Conservation (phyloP, 495 filamentous ascomycete species). For the Neurospora sp. region DNA sequence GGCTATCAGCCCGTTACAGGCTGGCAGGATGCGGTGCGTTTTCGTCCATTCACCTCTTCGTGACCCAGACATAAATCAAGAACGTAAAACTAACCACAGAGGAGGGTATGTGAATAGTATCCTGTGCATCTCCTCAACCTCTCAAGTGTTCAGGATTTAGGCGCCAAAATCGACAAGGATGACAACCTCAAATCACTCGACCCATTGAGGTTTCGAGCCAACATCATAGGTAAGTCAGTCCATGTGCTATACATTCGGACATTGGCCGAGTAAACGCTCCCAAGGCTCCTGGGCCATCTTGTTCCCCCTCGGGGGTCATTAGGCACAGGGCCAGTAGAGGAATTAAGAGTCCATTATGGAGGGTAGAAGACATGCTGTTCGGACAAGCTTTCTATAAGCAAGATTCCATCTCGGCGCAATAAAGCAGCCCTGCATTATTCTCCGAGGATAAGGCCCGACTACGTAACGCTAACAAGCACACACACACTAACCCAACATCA, state of each 20-base stretch:
- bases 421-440: background rate
- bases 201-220: conserved; percentile 68
- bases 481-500: background rate
- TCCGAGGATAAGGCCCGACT: background rate
- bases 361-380: background rate
- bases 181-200: conserved; percentile 40
- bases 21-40: conserved; percentile 69
- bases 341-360: background rate
- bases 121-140: conserved; percentile 75
- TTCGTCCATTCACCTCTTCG: background rate
- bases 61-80: background rate
- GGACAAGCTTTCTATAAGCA: background rate
- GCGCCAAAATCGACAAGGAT: conserved; percentile 42
- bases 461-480: background rate
- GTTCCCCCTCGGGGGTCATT: background rate
- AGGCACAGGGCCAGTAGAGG: background rate
- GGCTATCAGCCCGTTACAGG: conserved; percentile 70
- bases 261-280: background rate
- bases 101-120: conserved; percentile 37
- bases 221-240: conserved; percentile 53
- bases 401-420: background rate
- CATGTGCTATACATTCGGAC: background rate
- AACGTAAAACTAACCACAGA: background rate
- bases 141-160: conserved; percentile 58
- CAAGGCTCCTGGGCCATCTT: background rate